Base-by-base conservation (phyloP, 768 basidiomycete species). In the Phaffia australis region DNA sequence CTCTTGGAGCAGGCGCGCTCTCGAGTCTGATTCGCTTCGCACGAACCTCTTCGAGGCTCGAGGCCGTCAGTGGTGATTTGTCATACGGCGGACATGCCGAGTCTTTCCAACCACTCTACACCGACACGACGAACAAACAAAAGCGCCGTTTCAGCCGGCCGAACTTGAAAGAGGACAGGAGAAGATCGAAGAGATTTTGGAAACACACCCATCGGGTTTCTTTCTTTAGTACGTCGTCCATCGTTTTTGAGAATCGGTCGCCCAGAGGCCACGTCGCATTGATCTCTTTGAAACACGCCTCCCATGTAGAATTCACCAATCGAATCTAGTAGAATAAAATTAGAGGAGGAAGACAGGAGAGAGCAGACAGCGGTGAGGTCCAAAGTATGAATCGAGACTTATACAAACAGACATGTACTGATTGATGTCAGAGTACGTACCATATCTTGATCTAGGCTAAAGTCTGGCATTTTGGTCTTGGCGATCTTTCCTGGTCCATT, bases 191-290 rank as follows among this genome's bases (percentile, higher is more conserved):
- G 35, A 42, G 35, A 42, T 42, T 19, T 16, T 19, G 14, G 25
- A 21, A 29, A 68, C 60, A 16, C 8, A 68, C 67, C 67, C 67
- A 69, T 47, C 64, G 63, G n/a, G 56, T 54, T 27, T 69, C 67
- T 25, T 63, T 56, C 21, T 54, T 25, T 15, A 69, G 16, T 42
- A 69, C 59, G 25, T 49, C 30, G 19, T 63, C 50, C 15, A 69
- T 47, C 19, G 63, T 51, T 21, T 46, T 49, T 23, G 67, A 49
- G 29, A 69, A 63, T 46, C 42, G 55, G 9, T 25, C 25, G n/a
- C 67, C 67, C 2, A 57, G 57, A 16, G 67, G 67, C 19, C 42
- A 58, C 3, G 67, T 69, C 57, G 35, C 49, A 4, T 48, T 49
- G 14, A 69, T 62, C 15, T 46, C 47, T 4, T 56, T 64, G 52